A percentile compares a stretch with the other conserved stretches of the same genome.
Conservation (phyloP, 805 yeast species). For the Wickerhamiella parazyma region DNA sequence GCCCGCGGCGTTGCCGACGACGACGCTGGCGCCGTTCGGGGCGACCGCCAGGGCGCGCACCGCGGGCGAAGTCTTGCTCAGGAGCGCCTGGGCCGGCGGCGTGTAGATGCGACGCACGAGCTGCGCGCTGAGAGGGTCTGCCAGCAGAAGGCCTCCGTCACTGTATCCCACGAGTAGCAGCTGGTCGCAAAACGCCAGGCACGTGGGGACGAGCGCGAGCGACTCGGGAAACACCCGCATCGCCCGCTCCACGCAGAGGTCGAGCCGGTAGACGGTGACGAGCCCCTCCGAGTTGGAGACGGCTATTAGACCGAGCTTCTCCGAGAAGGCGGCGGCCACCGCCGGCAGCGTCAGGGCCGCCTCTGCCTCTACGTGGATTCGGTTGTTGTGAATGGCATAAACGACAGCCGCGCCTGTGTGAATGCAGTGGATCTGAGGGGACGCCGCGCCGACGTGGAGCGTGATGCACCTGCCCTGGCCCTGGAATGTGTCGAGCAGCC, state of each 20-base stretch:
- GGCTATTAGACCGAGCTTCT: neutral
- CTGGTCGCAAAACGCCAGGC: neutral
- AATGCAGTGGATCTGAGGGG: neutral
- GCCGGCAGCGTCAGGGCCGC: neutral
- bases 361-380: neutral
- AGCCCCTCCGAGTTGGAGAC: neutral
- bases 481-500: neutral
- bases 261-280: neutral
- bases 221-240: neutral
- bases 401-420: neutral
- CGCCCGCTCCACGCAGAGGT: neutral
- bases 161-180: slow-evolving; percentile 6
- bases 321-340: neutral
- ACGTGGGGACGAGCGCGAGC: slow-evolving; percentile 2
- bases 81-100: slow-evolving; percentile 2
- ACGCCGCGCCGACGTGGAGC: neutral
- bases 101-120: slow-evolving; percentile 9
- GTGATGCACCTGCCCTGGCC: neutral
- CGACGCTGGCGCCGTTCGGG: slow-evolving; percentile 10
- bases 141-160: slow-evolving; percentile 9
- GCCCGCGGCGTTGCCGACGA: slow-evolving; percentile 14
- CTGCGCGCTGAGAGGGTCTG: slow-evolving; percentile 14
- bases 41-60: slow-evolving; percentile 9
- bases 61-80: slow-evolving; percentile 3
- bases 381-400: neutral